phyloP scores from a whole-genome alignment of 1,284 basidiomycete genomes.

The Malassezia equina region DNA sequence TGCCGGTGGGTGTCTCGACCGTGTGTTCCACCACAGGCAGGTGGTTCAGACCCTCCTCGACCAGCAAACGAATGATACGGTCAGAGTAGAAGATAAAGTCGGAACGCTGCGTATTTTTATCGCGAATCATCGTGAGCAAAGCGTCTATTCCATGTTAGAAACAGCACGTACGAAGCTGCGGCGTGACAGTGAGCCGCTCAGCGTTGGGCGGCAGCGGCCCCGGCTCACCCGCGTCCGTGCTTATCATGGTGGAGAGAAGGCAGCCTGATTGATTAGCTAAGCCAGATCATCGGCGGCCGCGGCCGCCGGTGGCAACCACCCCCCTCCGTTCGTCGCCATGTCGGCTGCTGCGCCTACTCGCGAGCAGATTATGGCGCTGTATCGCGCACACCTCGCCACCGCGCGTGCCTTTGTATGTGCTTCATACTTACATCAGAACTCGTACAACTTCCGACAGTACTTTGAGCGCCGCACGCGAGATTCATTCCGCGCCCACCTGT shows the following conservation, averaged over 20 bases:
- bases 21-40: constrained; percentile 55
- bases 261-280: background rate
- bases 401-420: constrained; percentile 44
- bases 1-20: constrained; percentile 52
- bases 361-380: constrained; percentile 36
- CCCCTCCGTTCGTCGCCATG: background rate
- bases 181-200: constrained; percentile 70
- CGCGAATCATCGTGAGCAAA: constrained; percentile 82
- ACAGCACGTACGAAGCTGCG: constrained; percentile 61
- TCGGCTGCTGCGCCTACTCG: constrained; percentile 8
- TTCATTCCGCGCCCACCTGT: constrained; percentile 37
- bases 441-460: constrained; percentile 48
- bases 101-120: constrained; percentile 54
- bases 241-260: background rate
- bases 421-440: constrained; percentile 22
- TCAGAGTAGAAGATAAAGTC: constrained; percentile 94
- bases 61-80: constrained; percentile 56
- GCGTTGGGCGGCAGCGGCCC: constrained; percentile 62
- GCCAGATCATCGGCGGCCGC: background rate
- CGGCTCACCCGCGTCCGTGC: background rate
- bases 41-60: constrained; percentile 73
- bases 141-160: constrained; percentile 57
- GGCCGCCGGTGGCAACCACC: background rate
- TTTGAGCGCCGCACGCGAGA: constrained; percentile 44
- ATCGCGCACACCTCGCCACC: constrained; percentile 39